A percentile compares a stretch with the other conserved stretches of the same genome.
Evolutionary conservation across 2,329 filamentous ascomycete species (phyloP).

Genomic region (Neofusicoccum parvum): DNA sequence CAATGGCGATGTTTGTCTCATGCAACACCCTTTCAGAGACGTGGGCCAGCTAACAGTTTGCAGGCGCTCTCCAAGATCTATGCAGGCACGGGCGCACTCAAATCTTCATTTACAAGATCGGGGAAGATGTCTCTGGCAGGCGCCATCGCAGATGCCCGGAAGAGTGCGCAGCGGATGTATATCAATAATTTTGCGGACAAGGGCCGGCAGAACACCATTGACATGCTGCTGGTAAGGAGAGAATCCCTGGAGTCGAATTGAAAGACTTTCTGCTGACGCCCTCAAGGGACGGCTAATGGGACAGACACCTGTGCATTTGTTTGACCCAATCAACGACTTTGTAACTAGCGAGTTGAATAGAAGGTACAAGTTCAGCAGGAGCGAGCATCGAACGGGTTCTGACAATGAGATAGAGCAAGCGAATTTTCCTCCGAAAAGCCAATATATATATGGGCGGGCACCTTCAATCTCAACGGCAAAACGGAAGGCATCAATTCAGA

Average conservation of each 20-base stretch:
- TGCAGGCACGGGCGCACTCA: conserved; percentile 91
- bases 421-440: conserved; percentile 76
- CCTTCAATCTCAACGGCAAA: conserved; percentile 92
- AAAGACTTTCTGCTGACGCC: background rate
- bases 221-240: conserved; percentile 67
- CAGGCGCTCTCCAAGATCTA: conserved; percentile 85
- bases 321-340: conserved; percentile 92
- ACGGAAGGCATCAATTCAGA: conserved; percentile 77
- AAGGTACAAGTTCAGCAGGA: conserved; percentile 29
- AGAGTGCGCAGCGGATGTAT: conserved; percentile 90
- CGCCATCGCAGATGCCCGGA: conserved; percentile 90
- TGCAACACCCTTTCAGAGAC: background rate
- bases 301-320: conserved; percentile 80
- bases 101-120: conserved; percentile 89
- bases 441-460: conserved; percentile 83
- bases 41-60: background rate
- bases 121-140: conserved; percentile 96
- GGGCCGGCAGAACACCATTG: conserved; percentile 88
- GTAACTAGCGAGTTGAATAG: conserved; percentile 76
- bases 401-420: conserved; percentile 45
- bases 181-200: conserved; percentile 98
- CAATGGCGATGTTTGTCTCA: conserved; percentile 72
- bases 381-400: background rate
- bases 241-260: background rate
- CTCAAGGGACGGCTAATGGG: conserved; percentile 71